Evolutionary conservation across 164 flowering plant genomes (phyloP).

Genomic region (Umbilicus rupestris): DNA sequence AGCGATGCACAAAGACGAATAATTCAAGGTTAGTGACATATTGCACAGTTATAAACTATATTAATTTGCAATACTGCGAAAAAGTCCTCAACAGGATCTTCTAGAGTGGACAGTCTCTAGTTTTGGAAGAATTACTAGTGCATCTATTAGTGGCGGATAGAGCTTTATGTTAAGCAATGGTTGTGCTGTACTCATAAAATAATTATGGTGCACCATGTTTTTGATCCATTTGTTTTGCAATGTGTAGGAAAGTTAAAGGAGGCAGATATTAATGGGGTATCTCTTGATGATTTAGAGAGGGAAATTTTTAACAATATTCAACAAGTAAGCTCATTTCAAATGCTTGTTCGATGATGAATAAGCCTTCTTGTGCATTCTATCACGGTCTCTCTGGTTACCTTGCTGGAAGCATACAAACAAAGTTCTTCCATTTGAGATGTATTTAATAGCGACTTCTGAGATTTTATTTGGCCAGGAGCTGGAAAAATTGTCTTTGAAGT

Average conservation of each 20-base stretch:
- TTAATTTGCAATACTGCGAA: neutral
- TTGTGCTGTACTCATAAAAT: too few relatives aligned
- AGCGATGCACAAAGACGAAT: constrained; percentile 17
- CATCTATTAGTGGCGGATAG: too few relatives aligned
- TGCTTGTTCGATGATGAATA: neutral
- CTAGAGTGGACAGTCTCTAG: neutral
- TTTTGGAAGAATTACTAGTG: too few relatives aligned
- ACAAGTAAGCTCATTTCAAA: constrained; percentile 40
- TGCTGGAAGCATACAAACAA: neutral
- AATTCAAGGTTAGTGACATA: constrained; percentile 12
- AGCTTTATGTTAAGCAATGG: neutral
- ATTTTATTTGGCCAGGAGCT: constrained; percentile 48
- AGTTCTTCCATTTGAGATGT: neutral
- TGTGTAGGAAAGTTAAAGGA: constrained; percentile 76
- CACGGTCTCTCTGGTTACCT: too few relatives aligned
- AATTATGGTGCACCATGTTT: neutral
- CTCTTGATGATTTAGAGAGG: constrained; percentile 76
- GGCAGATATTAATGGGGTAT: constrained; percentile 83
- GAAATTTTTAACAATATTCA: constrained; percentile 72
- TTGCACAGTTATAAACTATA: neutral
- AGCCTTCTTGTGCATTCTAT: too few relatives aligned
- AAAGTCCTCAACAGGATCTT: neutral
- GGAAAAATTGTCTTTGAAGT: constrained; percentile 65
- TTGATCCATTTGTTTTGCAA: neutral
- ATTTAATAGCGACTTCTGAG: neutral